phyloP scores from a whole-genome alignment of 345 rosid genomes.

The Melaleuca alternifolia region DNA sequence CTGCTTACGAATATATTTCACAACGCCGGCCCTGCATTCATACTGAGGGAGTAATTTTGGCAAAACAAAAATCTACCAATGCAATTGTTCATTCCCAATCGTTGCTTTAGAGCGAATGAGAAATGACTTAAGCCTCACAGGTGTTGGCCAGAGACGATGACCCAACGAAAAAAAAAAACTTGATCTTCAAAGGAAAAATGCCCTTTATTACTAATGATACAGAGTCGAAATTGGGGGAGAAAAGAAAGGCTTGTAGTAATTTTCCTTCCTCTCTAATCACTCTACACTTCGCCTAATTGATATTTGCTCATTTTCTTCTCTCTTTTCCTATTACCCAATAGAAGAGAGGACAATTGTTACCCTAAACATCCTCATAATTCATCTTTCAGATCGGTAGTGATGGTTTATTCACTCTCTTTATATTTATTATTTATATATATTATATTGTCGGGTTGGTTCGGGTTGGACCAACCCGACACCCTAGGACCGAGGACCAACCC shows the following conservation, averaged over 20 bases:
- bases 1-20: background rate
- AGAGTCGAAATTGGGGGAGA: background rate
- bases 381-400: slow-evolving; percentile 40
- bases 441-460: too few species aligned
- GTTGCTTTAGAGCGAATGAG: background rate
- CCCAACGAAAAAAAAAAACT: background rate
- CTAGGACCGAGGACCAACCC: too few species aligned
- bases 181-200: background rate
- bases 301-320: background rate
- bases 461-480: too few species aligned
- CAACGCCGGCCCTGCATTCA: background rate
- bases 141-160: background rate
- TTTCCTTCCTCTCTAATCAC: background rate
- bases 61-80: background rate
- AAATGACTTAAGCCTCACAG: background rate
- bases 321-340: background rate
- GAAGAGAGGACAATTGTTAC: background rate
- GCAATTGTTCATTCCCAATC: background rate
- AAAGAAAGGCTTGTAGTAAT: background rate
- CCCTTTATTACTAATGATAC: background rate
- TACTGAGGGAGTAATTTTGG: background rate
- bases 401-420: slow-evolving; percentile 17
- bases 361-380: slow-evolving; percentile 45
- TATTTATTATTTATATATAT: too few species aligned
- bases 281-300: background rate